A percentile compares a stretch with the other conserved stretches of the same genome.
These are phyloP conservation scores for Metschnikowia kofuensis DNA, from an alignment of 805 yeast species.

Conservation along the genomic window DNA sequence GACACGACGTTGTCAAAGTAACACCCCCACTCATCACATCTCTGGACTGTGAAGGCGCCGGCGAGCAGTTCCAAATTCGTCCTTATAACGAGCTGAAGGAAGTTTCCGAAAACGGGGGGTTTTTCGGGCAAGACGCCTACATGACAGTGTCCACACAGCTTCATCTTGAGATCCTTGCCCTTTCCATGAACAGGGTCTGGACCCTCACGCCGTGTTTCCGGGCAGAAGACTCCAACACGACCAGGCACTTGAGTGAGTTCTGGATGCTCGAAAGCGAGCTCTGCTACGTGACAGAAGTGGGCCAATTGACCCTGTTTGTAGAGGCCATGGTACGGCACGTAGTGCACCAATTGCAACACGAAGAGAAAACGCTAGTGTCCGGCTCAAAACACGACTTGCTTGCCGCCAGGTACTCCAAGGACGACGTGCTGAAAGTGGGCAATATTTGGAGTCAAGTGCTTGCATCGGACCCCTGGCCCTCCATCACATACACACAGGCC, in stretches of 20 bases:
- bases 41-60: constrained; percentile 97
- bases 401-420: constrained; percentile 20
- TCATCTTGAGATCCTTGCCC: constrained; percentile 78
- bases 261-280: constrained; percentile 98
- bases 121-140: constrained; percentile 66
- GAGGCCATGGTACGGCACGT: constrained; percentile 62
- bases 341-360: constrained; percentile 10
- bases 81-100: constrained; percentile 25
- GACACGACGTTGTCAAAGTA: constrained; percentile 61
- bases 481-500: constrained; percentile 76
- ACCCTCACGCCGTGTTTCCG: constrained; percentile 88
- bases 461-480: constrained; percentile 52
- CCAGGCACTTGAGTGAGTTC: constrained; percentile 87
- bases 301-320: constrained; percentile 60
- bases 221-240: constrained; percentile 87
- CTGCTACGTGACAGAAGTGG: constrained; percentile 57
- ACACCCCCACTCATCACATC: constrained; percentile 85
- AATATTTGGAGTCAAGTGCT: constrained; percentile 62
- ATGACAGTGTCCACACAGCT: constrained; percentile 90
- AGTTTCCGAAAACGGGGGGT: constrained; percentile 20
- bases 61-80: constrained; percentile 73
- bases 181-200: constrained; percentile 80
- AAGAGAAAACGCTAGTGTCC: background rate
- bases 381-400: constrained; percentile 30
- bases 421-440: constrained; percentile 34